Percentiles rank a stretch among this genome's conserved stretches.
Conservation (phyloP, 352 stramenopile genomes). For the Globisporangium irregulare region DNA sequence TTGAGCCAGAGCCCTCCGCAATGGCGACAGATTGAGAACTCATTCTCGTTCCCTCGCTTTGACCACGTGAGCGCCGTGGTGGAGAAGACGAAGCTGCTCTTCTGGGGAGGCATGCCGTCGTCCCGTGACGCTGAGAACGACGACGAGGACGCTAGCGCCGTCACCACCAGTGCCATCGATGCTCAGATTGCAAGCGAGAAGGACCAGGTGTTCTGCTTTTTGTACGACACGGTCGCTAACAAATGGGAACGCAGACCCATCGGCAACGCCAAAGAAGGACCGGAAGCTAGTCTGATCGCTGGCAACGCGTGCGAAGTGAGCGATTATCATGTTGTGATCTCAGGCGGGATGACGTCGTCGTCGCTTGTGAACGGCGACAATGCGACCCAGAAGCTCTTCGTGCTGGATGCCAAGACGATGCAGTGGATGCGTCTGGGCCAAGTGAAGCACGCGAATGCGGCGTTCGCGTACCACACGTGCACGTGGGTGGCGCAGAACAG, state of each 20-base stretch:
- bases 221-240: conserved; percentile 54
- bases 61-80: conserved; percentile 62
- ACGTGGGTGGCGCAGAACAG: conserved; percentile 45
- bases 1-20: conserved; percentile 26
- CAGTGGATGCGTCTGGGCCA: conserved; percentile 56
- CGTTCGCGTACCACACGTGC: conserved; percentile 54
- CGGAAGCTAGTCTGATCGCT: conserved; percentile 40
- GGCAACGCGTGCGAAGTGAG: conserved; percentile 45
- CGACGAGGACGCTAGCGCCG: conserved; percentile 5
- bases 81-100: conserved; percentile 42
- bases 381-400: conserved; percentile 50
- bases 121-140: conserved; percentile 26
- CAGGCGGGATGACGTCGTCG: conserved; percentile 48
- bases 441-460: conserved; percentile 40
- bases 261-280: conserved; percentile 30
- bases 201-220: conserved; percentile 19
- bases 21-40: conserved; percentile 52
- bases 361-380: conserved; percentile 35
- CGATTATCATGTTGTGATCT: conserved; percentile 53
- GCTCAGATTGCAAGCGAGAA: conserved; percentile 9
- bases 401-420: conserved; percentile 41
- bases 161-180: neutral
- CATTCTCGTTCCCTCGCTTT: conserved; percentile 31
- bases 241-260: conserved; percentile 42
- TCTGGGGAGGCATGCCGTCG: conserved; percentile 64